Conservation (phyloP, 106 monocot genomes). For the Acanthochlamys bracteata region DNA sequence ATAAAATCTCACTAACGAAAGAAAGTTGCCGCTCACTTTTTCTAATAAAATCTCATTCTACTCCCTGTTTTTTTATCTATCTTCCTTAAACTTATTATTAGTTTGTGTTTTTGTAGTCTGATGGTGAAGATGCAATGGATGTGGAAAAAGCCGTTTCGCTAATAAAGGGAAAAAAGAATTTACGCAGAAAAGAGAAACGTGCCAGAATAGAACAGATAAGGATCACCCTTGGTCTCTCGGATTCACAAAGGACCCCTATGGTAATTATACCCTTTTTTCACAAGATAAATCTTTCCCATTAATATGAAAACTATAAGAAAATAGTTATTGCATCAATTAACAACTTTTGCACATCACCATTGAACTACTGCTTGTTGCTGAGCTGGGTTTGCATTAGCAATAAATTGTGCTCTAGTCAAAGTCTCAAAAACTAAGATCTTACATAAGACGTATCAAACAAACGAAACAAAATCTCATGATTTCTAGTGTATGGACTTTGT, state of each 20-base stretch:
- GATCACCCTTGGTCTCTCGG: slow-evolving; percentile 87
- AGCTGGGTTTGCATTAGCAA: too few species aligned
- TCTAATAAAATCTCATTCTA: not conserved
- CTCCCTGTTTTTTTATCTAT: not conserved
- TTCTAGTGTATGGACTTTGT: too few species aligned
- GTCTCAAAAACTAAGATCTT: too few species aligned
- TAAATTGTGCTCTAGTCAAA: too few species aligned
- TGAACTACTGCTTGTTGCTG: too few species aligned
- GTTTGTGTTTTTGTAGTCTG: slow-evolving; percentile 19
- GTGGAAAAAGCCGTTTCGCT: slow-evolving; percentile 68
- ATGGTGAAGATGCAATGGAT: slow-evolving; percentile 35
- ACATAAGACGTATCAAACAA: too few species aligned
- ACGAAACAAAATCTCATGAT: too few species aligned
- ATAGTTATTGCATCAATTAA: not conserved
- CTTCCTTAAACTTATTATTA: not conserved
- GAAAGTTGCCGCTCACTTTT: too few species aligned
- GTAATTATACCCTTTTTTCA: slow-evolving; percentile 22
- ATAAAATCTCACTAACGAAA: too few species aligned
- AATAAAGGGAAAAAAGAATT: slow-evolving; percentile 70
- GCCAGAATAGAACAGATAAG: slow-evolving; percentile 94
- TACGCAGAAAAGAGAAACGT: slow-evolving; percentile 91
- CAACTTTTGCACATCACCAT: too few species aligned
- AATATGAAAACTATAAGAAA: not conserved
- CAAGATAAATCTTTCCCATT: not conserved
- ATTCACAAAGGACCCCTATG: slow-evolving; percentile 90